Base-by-base conservation (phyloP, 2,329 filamentous ascomycete species). In the Phaeosphaeriaceae sp. region DNA sequence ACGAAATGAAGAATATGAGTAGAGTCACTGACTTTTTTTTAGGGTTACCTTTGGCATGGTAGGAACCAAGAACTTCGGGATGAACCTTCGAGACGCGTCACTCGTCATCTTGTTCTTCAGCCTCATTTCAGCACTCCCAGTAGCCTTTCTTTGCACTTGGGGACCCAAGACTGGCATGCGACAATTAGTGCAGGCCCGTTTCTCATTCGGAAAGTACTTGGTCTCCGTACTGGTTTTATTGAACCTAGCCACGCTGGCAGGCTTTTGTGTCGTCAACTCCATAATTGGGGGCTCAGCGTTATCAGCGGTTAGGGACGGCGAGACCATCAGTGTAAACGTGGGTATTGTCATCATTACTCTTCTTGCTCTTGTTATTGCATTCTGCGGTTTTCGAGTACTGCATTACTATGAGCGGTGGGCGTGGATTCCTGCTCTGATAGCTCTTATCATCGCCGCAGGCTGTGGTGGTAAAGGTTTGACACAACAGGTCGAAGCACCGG, bases 161-260 rank as follows among this genome's bases (percentile, higher is more conserved):
- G 84, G 84, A 0, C 82, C 84, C 3, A 81, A 81, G 68, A 86
- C 83, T 8, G 85, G 84, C 34, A 81, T 87, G 78, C 78, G 85
- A 13, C 84, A 87, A 68, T 85, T 87, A 78, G 80, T 87, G 6
- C 83, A 85, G 57, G 84, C 85, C 3, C 77, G 85, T 17, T 87
- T 82, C 67, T 82, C 80, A 33, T 88, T 86, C 63, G 68, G 67
- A 17, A 70, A 66, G 45, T 86, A 85, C 61, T 72, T 83, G 16
- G 81, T 85, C 28, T 81, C 79, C 0, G 64, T 87, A n/a, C 79
- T 83, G 2, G 81, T 86, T 2, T 63, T 87, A 8, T 74, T 87
- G 50, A 87, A 87, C 60, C 74, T 87, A 18, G 83, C 83, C 12
- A 87, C 83, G 0, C 74, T 87, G 2, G 82, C 79, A 3, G 84